Conservation (phyloP, 2,329 filamentous ascomycete genomes). For the Colletotrichum nymphaeae region DNA sequence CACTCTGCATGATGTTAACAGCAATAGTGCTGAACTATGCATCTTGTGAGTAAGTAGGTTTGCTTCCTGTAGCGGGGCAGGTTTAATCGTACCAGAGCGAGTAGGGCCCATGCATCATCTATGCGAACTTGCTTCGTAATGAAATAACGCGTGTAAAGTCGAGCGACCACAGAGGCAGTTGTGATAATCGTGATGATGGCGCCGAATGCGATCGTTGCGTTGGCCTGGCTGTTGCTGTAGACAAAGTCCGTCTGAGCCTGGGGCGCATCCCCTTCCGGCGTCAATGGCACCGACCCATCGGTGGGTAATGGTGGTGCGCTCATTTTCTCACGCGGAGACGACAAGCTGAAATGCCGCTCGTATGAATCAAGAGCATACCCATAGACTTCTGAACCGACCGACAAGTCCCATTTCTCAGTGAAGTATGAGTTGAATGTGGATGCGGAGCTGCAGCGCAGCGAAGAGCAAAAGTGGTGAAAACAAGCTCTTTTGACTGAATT, state of each 20-base stretch:
- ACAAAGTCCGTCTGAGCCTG: too few species aligned
- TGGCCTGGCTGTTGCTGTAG: neutral
- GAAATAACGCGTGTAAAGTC: slow-evolving; percentile 12
- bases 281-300: neutral
- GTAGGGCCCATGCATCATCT: slow-evolving; percentile 10
- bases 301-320: neutral
- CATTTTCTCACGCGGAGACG: neutral
- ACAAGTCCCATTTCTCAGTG: neutral
- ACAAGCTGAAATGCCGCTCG: neutral
- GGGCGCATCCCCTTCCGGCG: neutral
- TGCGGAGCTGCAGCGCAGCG: neutral
- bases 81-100: neutral
- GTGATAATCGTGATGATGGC: slow-evolving; percentile 3
- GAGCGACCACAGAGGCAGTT: neutral
- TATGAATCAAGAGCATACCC: neutral
- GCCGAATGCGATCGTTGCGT: neutral
- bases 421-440: neutral
- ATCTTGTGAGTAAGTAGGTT: too few species aligned
- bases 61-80: too few species aligned
- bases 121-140: slow-evolving; percentile 4
- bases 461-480: slow-evolving; percentile 7
- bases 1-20: too few species aligned
- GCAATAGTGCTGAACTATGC: too few species aligned
- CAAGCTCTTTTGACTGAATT: slow-evolving; percentile 9
- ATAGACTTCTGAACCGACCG: neutral